Base-by-base conservation (phyloP, 106 monocot species). In the Xerophyta viscosa region DNA sequence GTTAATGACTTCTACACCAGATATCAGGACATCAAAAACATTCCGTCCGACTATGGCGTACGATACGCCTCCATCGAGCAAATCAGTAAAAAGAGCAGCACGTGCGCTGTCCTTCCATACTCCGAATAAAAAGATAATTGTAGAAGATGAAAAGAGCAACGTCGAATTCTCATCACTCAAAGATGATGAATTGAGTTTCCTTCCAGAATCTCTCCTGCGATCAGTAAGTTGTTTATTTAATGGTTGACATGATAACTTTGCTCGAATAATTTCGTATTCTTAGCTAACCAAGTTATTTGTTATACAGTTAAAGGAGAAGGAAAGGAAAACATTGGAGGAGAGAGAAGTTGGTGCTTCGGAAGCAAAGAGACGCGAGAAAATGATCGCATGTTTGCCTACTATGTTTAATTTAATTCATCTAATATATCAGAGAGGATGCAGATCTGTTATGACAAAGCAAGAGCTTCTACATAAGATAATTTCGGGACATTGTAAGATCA, bases 401-500 rank as follows among this genome's bases (percentile, higher is more conserved):
- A 73, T 77, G 24, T 90, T 98, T 54, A 74, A 90, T 50, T 71
- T 64, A 22, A 80, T 98, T 29, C 68, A 73, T 53, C 79, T 90
- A n/a, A 65, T 86, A 55, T 82, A 79, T 48, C 90, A 86, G 48
- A 74, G 82, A 46, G 37, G 61, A n/a, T 68, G 66, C 2, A 48
- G 74, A 48, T 80, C 98, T 7, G 61, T 75, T 27, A 68, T 98
- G 49, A 83, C 90, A 36, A 98, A 80, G 67, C 79, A 86, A 52
- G 86, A 90, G 29, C 73, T 98, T 6, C 46, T 98, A 8, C 56
- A 86, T 60, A 90, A 90, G 71, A 76, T 98, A 56, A 64, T 86
- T 57, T 24, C 77, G 20, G 69, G 66, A 29, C 70, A 78, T 46
- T 41, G 37, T 18, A 90, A 66, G 36, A 70, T 90, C 29, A 62